Evolutionary conservation across 2,329 filamentous ascomycete genomes (phyloP), one percentile per base, ranked within the genome.

Genomic region (Daldinia eschscholtzii): DNA sequence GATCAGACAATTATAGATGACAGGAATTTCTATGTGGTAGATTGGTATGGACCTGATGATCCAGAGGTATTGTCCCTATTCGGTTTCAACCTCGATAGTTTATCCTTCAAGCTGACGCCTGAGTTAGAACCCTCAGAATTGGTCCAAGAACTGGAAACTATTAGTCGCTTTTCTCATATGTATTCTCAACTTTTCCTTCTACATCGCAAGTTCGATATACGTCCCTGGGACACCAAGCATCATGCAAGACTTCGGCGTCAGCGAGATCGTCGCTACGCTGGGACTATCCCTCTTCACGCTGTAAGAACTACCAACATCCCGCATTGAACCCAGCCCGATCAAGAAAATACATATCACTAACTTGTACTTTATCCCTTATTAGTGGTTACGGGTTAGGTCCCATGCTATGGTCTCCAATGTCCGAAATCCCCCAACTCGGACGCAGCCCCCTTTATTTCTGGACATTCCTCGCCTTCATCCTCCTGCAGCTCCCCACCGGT

Each of bases 371-470:
- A 9, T 23, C 23, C n/a, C n/a, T 6, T 53, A 20, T 9, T 35
- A 70, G 63, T 10, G 72, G 72, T 18, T 74, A 74, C 39, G 75
- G 79, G 18, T 12, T 78, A 30, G 76, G 87, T 0, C 86, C 87
- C 1, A 76, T 89, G 63, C 67, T 90, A 35, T 89, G 85, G 77
- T 85, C 84, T 1, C 88, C 88, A 0, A 74, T 90, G 39, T 84
- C 81, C 48, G 89, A 91, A 75, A 84, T 91, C 13, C 87, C 88
- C 0, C 69, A 81, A 37, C 82, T 90, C 61, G 88, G 88, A 2
- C 82, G 88, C 1, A 90, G 87, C 62, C 82, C 83, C 1, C 83
- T 86, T 0, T 90, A 89, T 72, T 83, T 89, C 33, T 74, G 86
- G 63, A 86, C 87, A 0, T 84, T 89, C 63, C 80, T 81, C n/a